phyloP scores from a whole-genome alignment of 2,329 filamentous ascomycete species.

The Paraphaeosphaeria minitans region DNA sequence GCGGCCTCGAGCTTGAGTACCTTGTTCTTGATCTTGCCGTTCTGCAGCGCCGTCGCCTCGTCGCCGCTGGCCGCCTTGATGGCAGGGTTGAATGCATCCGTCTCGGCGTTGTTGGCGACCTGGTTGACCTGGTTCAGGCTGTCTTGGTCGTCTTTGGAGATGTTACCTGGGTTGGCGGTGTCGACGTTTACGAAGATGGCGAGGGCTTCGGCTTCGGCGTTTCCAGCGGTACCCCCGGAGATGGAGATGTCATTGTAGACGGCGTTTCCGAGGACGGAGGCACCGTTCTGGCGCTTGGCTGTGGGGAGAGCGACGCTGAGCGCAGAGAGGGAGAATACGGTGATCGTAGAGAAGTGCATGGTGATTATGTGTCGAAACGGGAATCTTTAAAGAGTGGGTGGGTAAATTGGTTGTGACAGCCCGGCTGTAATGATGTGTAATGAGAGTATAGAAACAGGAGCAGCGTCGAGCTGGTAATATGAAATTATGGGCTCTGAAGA shows the following conservation, averaged over 20 bases:
- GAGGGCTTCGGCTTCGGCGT: slow-evolving; percentile 60
- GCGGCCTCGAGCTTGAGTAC: slow-evolving; percentile 63
- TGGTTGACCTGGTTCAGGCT: slow-evolving; percentile 60
- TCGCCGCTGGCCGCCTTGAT: slow-evolving; percentile 54
- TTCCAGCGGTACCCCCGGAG: slow-evolving; percentile 58
- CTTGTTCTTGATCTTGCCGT: slow-evolving; percentile 66
- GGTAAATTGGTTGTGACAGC: slow-evolving; percentile 25
- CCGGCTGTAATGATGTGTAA: slow-evolving; percentile 27
- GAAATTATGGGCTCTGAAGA: slow-evolving; percentile 17
- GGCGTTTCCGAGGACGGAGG: slow-evolving; percentile 33
- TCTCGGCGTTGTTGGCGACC: slow-evolving; percentile 62
- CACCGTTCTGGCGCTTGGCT: slow-evolving; percentile 28
- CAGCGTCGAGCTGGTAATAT: slow-evolving; percentile 39
- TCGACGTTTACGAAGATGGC: slow-evolving; percentile 61
- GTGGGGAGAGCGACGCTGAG: slow-evolving; percentile 33
- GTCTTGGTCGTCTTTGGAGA: slow-evolving; percentile 55
- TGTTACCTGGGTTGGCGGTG: slow-evolving; percentile 52
- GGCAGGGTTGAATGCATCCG: slow-evolving; percentile 59
- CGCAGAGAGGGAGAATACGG: slow-evolving; percentile 35
- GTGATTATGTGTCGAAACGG: slow-evolving; percentile 12
- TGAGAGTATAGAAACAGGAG: slow-evolving; percentile 18
- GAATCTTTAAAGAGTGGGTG: slow-evolving; percentile 5
- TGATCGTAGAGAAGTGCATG: slow-evolving; percentile 38
- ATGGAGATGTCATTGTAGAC: slow-evolving; percentile 54
- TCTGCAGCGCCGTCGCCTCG: slow-evolving; percentile 54